Evolutionary conservation across 495 filamentous ascomycete species (phyloP), one percentile per base, ranked within the genome.

Genomic region (Penicillium canescens): DNA sequence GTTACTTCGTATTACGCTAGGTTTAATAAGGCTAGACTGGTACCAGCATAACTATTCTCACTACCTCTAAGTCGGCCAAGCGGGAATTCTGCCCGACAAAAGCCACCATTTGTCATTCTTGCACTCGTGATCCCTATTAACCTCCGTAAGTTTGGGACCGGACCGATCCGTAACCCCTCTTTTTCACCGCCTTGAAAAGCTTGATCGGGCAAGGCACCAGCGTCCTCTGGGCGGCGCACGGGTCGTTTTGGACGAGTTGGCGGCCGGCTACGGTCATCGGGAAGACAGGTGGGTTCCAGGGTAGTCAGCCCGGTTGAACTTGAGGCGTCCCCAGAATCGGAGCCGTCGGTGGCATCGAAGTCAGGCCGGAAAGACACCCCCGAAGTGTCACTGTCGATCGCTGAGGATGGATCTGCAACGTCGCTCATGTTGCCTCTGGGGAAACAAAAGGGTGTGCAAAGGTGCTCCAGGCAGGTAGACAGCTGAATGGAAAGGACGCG

Each of bases 361-460:
- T 54, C n/a, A 46, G 41, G 42, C 34, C 18, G 34, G 42, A 46
- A 54, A 46, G 50, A 53, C n/a, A 53, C 42, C 33, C n/a, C 34
- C 8, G 50, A 53, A 36, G 50, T 43, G 33, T 53, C 41, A 46
- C 40, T 54, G 8, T 54, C 42, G 35, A 21, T 46, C 34, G 26
- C 31, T 26, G 31, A 40, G 33, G 50, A 46, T 54, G 16, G 42
- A 54, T 54, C 42, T 36, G 21, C 9, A 24, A 43, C 14, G 31
- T 41, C 16, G 39, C 21, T 50, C 7, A 50, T 50, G 7, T 20
- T 50, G 7, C 20, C 8, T 50, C 47, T 52, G 4, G 33, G 35
- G 36, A 38, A 31, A 28, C 12, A 40, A 40, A 38, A 31, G 20
- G 18, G 3, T 48, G 7, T 10, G 20, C 20, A n/a, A 53, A 44